Evolutionary conservation across 495 filamentous ascomycete species (phyloP).

Genomic region (Tuber borchii): DNA sequence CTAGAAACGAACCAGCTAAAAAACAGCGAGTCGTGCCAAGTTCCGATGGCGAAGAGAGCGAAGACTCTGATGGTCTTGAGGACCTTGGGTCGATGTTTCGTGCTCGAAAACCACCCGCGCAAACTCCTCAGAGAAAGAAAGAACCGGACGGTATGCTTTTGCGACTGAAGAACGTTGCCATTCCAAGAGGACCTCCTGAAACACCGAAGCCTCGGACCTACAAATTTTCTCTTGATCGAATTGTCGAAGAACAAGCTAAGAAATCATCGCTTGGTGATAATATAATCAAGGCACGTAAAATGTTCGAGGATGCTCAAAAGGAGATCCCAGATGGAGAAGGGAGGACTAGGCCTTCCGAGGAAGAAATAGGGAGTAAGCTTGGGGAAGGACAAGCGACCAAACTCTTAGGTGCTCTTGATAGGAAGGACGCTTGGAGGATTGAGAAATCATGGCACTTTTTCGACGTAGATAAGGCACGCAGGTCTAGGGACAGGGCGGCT

Average conservation of each 20-base stretch:
- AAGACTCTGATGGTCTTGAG: conserved; percentile 49
- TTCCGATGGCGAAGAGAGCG: conserved; percentile 65
- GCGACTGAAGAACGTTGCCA: conserved; percentile 15
- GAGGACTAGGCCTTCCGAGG: conserved; percentile 29
- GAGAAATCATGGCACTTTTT: conserved; percentile 66
- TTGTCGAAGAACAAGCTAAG: conserved; percentile 46
- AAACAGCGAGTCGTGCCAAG: conserved; percentile 52
- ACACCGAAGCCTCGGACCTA: conserved; percentile 48
- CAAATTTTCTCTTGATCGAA: conserved; percentile 59
- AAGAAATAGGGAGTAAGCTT: conserved; percentile 51
- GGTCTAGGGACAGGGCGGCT: conserved; percentile 14
- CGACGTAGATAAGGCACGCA: conserved; percentile 37
- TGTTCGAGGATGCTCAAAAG: conserved; percentile 42
- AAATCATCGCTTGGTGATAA: conserved; percentile 14
- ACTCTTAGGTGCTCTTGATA: conserved; percentile 62
- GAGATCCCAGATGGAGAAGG: conserved; percentile 54
- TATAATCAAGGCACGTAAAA: conserved; percentile 13
- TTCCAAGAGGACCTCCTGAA: conserved; percentile 6
- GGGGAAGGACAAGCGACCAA: conserved; percentile 50
- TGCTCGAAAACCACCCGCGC: conserved; percentile 10
- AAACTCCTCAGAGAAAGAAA: conserved; percentile 21
- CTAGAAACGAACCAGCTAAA: conserved; percentile 25
- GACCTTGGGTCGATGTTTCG: conserved; percentile 46
- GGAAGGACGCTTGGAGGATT: conserved; percentile 63
- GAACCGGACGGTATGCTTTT: background rate